Evolutionary conservation across 73 alveolate genomes (phyloP), one percentile per base, ranked within the genome.

Genomic region (Paraurostyla sp.): DNA sequence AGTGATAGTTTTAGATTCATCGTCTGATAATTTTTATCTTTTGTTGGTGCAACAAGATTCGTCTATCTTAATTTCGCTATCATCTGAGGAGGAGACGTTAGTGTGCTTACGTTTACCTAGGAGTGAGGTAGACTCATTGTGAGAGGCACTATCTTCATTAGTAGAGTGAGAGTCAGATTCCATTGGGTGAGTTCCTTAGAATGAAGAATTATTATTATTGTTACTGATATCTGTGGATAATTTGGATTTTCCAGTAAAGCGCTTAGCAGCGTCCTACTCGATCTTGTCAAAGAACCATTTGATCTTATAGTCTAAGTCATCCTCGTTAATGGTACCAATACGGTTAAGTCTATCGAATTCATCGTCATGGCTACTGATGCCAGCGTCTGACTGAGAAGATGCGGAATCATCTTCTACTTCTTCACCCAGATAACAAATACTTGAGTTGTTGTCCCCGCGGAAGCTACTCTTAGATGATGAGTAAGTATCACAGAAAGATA

Each of bases 381-480:
- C 84, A 18, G 84, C 84, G 35, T 69, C 84, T 20, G 84, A n/a
- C n/a, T n/a, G n/a, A n/a, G n/a, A n/a, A n/a, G n/a, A 69, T 3
- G 84, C 29, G 59, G 65, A 38, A 38, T 46, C n/a, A 23, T 69
- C 84, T 4, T 69, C 84, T 4, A 69, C n/a, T n/a, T n/a, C n/a
- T n/a, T n/a, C n/a, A n/a, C n/a, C n/a, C n/a, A n/a, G n/a, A n/a
- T n/a, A n/a, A n/a, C n/a, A 25, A 43, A 41, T 69, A 23, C 29
- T 38, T 2, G 84, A 69, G 48, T 38, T 11, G 68, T 69, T 43
- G n/a, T 62, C 35, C 45, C n/a, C 84, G n/a, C 84, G n/a, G 84
- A 59, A 41, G 84, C 84, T 69, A 35, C 84, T 69, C 84, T 69
- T 69, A 13, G 84, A 69, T 2, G 84, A 69, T 29, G 84, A 69